A percentile compares a stretch with the other conserved stretches of the same genome.
phyloP scores from a whole-genome alignment of 1,139 yeast genomes.

The Blastobotrys apis region DNA sequence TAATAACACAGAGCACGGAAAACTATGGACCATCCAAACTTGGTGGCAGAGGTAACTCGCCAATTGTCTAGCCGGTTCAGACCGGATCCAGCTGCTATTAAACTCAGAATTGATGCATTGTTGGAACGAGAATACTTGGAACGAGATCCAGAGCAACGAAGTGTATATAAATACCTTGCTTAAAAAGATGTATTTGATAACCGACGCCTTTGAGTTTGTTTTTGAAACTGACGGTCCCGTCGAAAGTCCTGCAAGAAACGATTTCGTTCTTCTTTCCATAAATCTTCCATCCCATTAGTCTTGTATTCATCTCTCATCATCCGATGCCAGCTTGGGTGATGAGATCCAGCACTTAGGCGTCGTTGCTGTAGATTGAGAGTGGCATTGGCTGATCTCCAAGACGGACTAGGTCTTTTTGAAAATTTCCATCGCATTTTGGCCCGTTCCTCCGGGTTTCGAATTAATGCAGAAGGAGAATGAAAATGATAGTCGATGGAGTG shows the following conservation, averaged over 20 bases:
- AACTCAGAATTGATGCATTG: slow-evolving; percentile 73
- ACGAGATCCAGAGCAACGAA: slow-evolving; percentile 60
- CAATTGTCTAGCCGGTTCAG: slow-evolving; percentile 63
- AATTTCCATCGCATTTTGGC: slow-evolving; percentile 25
- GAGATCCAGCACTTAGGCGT: slow-evolving; percentile 15
- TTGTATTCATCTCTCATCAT: slow-evolving; percentile 27
- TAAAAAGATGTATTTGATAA: slow-evolving; percentile 12
- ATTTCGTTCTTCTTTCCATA: slow-evolving; percentile 29
- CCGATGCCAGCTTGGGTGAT: slow-evolving; percentile 30
- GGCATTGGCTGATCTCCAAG: slow-evolving; percentile 18
- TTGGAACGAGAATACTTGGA: slow-evolving; percentile 80
- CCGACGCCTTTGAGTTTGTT: slow-evolving; percentile 18
- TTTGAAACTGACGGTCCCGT: slow-evolving; percentile 27
- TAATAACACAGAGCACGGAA: slow-evolving; percentile 43
- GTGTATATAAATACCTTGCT: slow-evolving; percentile 71
- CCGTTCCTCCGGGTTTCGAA: slow-evolving; percentile 23
- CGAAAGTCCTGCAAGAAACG: slow-evolving; percentile 27
- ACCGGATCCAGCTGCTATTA: slow-evolving; percentile 64
- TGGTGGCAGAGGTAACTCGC: slow-evolving; percentile 61
- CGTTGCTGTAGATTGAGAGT: background rate
- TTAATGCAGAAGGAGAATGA: slow-evolving; percentile 2
- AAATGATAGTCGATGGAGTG: slow-evolving; percentile 14
- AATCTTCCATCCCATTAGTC: slow-evolving; percentile 24
- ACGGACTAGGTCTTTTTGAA: slow-evolving; percentile 27
- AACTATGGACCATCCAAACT: slow-evolving; percentile 55